phyloP scores from a whole-genome alignment of 116 monocot species.

The Papilionanthe hybrid region DNA sequence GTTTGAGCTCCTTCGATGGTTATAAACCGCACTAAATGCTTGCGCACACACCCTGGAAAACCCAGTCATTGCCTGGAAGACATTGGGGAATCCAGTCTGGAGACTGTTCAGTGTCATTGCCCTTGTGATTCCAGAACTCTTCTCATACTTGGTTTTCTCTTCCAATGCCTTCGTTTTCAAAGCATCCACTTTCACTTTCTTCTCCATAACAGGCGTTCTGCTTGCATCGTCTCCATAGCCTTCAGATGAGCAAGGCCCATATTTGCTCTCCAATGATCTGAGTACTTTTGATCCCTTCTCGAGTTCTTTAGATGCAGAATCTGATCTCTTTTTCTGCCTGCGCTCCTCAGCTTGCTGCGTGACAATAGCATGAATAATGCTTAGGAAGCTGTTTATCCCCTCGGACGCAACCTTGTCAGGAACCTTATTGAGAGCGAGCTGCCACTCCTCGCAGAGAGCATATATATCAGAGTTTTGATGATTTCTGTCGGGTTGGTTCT shows the following conservation, averaged over 20 bases:
- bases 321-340: constrained; percentile 64
- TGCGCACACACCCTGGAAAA: constrained; percentile 80
- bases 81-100: constrained; percentile 84
- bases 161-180: constrained; percentile 61
- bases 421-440: constrained; percentile 77
- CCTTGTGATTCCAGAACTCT: constrained; percentile 60
- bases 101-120: constrained; percentile 92
- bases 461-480: constrained; percentile 50
- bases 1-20: constrained; percentile 23
- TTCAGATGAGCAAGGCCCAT: constrained; percentile 32
- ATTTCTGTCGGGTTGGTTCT: constrained; percentile 23
- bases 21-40: constrained; percentile 57
- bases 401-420: constrained; percentile 94
- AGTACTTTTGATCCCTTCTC: constrained; percentile 65
- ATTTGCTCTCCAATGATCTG: constrained; percentile 47
- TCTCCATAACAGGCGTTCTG: constrained; percentile 27
- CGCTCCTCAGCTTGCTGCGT: constrained; percentile 78
- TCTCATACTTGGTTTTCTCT: constrained; percentile 79
- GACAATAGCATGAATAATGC: constrained; percentile 63
- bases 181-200: constrained; percentile 55
- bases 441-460: constrained; percentile 83
- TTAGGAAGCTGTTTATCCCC: constrained; percentile 89
- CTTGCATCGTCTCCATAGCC: constrained; percentile 11
- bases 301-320: constrained; percentile 47
- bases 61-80: constrained; percentile 91